These are phyloP conservation scores for Fomitopsis serialis DNA, from an alignment of 768 basidiomycete genomes.

Conservation along the genomic window DNA sequence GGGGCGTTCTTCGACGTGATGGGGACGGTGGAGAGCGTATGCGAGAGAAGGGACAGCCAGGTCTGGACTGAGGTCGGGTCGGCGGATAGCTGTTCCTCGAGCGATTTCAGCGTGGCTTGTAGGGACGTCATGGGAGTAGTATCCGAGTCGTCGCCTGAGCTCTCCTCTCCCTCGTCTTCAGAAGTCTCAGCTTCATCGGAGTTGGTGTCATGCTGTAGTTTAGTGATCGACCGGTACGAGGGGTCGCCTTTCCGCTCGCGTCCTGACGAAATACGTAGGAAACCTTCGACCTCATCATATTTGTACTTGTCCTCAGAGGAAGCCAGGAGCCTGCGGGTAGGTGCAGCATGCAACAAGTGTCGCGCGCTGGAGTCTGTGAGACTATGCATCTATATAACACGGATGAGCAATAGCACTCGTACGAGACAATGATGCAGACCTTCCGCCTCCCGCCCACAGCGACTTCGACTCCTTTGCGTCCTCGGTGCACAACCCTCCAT, in stretches of 20 bases:
- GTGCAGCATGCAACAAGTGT: constrained; percentile 46
- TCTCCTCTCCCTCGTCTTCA: constrained; percentile 21
- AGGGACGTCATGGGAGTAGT: constrained; percentile 30
- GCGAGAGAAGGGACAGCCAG: constrained; percentile 63
- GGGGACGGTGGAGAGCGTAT: constrained; percentile 59
- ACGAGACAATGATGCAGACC: constrained; percentile 12
- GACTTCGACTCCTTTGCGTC: constrained; percentile 54
- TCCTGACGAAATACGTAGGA: constrained; percentile 51
- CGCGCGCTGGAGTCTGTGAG: constrained; percentile 55
- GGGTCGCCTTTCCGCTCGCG: constrained; percentile 28
- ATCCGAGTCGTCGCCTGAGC: constrained; percentile 20
- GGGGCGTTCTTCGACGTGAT: constrained; percentile 60
- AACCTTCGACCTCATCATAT: constrained; percentile 63
- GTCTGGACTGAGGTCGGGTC: constrained; percentile 48
- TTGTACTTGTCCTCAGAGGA: constrained; percentile 32
- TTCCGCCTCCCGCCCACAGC: constrained; percentile 28
- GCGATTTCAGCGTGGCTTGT: constrained; percentile 50
- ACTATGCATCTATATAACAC: constrained; percentile 34
- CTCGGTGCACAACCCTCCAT: constrained; percentile 41
- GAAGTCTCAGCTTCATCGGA: constrained; percentile 32
- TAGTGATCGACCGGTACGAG: constrained; percentile 48
- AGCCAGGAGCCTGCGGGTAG: constrained; percentile 42
- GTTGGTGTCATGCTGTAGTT: constrained; percentile 20
- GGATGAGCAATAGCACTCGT: not conserved
- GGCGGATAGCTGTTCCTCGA: constrained; percentile 49